Conservation (phyloP, 169 alveolate species). For the Eimeria praecox region DNA sequence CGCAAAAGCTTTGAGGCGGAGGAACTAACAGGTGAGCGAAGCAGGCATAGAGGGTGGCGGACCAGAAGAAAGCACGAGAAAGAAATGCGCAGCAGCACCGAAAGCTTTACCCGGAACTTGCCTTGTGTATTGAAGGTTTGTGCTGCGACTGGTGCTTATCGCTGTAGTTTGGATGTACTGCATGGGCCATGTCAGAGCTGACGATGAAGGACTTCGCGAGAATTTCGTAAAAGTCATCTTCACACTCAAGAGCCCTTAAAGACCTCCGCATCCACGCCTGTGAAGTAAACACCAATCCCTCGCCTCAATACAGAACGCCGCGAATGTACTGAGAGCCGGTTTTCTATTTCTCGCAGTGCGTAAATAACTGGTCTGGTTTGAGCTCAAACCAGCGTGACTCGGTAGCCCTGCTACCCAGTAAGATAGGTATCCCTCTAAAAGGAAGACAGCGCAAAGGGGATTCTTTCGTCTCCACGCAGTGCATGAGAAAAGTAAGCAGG, state of each 20-base stretch:
- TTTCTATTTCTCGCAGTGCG: background rate
- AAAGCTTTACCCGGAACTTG: constrained; percentile 80
- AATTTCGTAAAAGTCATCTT: background rate
- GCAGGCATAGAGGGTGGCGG: background rate
- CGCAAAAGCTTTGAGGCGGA: background rate
- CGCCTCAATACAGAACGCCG: background rate
- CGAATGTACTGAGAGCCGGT: background rate
- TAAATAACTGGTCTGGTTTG: background rate
- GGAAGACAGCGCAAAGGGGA: background rate
- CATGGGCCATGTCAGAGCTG: constrained; percentile 96
- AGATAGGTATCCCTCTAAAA: background rate
- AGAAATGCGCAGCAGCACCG: background rate
- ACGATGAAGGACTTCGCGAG: constrained; percentile 73
- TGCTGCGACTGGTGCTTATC: constrained; percentile 95
- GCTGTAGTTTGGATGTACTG: constrained; percentile 96
- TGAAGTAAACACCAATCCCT: background rate
- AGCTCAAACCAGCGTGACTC: too few species aligned
- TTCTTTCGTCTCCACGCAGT: background rate
- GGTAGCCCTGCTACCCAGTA: background rate
- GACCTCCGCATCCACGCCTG: constrained; percentile 79
- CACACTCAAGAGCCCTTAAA: background rate
- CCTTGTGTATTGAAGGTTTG: constrained; percentile 93
- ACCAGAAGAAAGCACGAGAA: background rate
- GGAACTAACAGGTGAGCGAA: background rate
- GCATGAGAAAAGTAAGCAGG: background rate